These are phyloP conservation scores for Pseudotulostoma volvatum DNA, from an alignment of 495 filamentous ascomycete genomes.

Conservation along the genomic window DNA sequence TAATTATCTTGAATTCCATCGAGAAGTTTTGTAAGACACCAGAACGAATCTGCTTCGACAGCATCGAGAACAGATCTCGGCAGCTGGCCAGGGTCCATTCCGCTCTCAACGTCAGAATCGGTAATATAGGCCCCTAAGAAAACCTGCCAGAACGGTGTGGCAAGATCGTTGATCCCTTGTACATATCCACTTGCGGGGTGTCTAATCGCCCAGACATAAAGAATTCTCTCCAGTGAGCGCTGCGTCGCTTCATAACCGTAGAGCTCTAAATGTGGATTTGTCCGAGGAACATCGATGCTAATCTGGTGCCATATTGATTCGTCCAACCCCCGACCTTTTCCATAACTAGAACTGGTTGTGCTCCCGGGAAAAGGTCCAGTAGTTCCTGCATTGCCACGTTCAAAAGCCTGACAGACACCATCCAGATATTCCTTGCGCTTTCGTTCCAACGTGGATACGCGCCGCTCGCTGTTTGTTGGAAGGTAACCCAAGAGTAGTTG, in stretches of 20 bases:
- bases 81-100: slow-evolving; percentile 92
- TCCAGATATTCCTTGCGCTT: slow-evolving; percentile 96
- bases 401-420: slow-evolving; percentile 88
- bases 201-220: slow-evolving; percentile 95
- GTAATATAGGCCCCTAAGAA: slow-evolving; percentile 91
- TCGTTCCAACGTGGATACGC: slow-evolving; percentile 77
- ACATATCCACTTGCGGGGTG: slow-evolving; percentile 97
- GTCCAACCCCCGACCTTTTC: slow-evolving; percentile 60
- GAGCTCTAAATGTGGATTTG: slow-evolving; percentile 85
- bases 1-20: slow-evolving; percentile 99
- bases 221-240: slow-evolving; percentile 76
- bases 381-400: slow-evolving; percentile 37
- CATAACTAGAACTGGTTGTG: slow-evolving; percentile 19
- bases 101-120: slow-evolving; percentile 75
- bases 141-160: slow-evolving; percentile 95
- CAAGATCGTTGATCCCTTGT: slow-evolving; percentile 95
- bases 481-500: slow-evolving; percentile 90
- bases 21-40: slow-evolving; percentile 90
- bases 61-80: slow-evolving; percentile 85
- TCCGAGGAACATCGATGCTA: slow-evolving; percentile 93
- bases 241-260: slow-evolving; percentile 96
- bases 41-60: slow-evolving; percentile 94
- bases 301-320: slow-evolving; percentile 98
- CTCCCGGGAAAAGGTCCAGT: slow-evolving; percentile 9
- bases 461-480: slow-evolving; percentile 80